These are phyloP conservation scores for Laguncularia racemosa DNA, from an alignment of 345 rosid genomes.

Conservation along the genomic window DNA sequence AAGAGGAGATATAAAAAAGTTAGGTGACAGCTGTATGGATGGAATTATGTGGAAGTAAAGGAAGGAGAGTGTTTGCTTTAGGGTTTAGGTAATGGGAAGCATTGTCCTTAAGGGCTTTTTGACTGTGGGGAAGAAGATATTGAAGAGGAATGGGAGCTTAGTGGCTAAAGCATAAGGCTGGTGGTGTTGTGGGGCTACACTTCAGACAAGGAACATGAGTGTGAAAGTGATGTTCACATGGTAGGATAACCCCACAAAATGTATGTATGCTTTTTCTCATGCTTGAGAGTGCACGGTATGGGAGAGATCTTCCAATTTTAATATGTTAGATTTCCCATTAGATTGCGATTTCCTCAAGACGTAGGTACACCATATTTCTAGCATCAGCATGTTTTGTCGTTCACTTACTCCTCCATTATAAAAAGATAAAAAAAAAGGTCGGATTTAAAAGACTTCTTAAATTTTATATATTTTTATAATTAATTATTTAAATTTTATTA, in stretches of 20 bases:
- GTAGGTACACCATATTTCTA: too few relatives aligned
- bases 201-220: slow-evolving; percentile 10
- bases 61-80: background rate
- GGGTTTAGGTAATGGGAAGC: slow-evolving; percentile 15
- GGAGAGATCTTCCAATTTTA: too few relatives aligned
- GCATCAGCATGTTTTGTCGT: too few relatives aligned
- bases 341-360: too few relatives aligned
- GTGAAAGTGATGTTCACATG: slow-evolving; percentile 48
- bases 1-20: slow-evolving; percentile 4
- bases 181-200: slow-evolving; percentile 22
- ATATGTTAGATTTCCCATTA: too few relatives aligned
- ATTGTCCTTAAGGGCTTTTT: slow-evolving; percentile 5
- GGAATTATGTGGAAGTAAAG: slow-evolving; percentile 13
- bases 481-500: too few relatives aligned
- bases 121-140: background rate
- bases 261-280: background rate
- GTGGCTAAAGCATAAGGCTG: slow-evolving; percentile 15
- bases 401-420: too few relatives aligned
- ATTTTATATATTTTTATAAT: too few relatives aligned
- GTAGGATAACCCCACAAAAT: slow-evolving; percentile 20
- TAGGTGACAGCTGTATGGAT: slow-evolving; percentile 22
- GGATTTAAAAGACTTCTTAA: too few relatives aligned
- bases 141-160: slow-evolving; percentile 6
- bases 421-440: too few relatives aligned
- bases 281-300: too few relatives aligned